Evolutionary conservation across 2,329 filamentous ascomycete species (phyloP).

Genomic region (Penicillium occitanis): DNA sequence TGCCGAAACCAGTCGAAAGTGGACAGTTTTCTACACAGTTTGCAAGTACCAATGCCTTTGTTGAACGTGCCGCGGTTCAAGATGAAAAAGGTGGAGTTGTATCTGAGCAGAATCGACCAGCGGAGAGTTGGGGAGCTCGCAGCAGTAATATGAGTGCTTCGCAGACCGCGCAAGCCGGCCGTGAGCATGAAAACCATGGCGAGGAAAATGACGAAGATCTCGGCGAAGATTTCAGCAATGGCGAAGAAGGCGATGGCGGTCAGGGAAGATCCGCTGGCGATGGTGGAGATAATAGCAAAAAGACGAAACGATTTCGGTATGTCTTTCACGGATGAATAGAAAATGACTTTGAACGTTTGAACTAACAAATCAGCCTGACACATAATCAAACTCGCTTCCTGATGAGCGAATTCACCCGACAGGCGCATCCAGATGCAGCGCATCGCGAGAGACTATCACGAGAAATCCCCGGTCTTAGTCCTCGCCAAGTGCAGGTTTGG

Average conservation of each 20-base stretch:
- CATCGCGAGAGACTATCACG: conserved; percentile 82
- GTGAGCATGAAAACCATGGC: neutral
- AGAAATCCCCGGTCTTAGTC: conserved; percentile 88
- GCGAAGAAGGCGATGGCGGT: conserved; percentile 14
- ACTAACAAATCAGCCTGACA: conserved; percentile 57
- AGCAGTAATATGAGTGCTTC: conserved; percentile 7
- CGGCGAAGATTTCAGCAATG: conserved; percentile 18
- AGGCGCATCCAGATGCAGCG: conserved; percentile 89
- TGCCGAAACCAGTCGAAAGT: conserved; percentile 2
- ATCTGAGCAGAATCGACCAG: neutral
- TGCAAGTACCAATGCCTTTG: neutral
- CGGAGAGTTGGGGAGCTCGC: neutral
- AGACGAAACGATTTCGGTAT: conserved; percentile 48
- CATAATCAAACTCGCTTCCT: conserved; percentile 96
- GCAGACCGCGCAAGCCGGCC: neutral
- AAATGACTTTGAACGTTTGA: conserved; percentile 10
- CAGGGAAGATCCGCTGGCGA: conserved; percentile 29
- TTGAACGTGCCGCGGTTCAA: neutral
- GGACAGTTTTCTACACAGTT: neutral
- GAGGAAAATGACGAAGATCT: conserved; percentile 18
- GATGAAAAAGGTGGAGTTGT: neutral
- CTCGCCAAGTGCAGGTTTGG: conserved; percentile 95
- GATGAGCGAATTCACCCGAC: conserved; percentile 95
- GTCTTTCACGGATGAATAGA: conserved; percentile 7
- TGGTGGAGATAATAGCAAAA: conserved; percentile 38